Conservation (phyloP, 257 asterid genomes). For the Solanum bulbocastanum region DNA sequence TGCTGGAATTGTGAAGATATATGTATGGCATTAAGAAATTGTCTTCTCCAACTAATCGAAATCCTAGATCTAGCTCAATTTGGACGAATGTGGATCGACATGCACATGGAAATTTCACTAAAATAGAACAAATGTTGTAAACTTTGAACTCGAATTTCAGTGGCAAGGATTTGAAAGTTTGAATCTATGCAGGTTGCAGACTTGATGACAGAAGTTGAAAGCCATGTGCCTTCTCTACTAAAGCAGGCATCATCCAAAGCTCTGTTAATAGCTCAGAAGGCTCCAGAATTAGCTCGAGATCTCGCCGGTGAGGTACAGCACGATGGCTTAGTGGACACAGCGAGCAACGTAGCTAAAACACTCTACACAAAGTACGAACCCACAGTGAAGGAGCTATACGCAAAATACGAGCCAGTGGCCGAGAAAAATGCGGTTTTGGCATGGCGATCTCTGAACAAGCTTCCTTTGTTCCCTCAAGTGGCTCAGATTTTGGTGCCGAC, state of each 20-base stretch:
- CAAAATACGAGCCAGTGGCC: slow-evolving; percentile 50
- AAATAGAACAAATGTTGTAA: background rate
- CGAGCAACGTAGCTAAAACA: slow-evolving; percentile 18
- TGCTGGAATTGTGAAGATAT: background rate
- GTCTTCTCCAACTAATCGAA: background rate
- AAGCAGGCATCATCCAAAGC: slow-evolving; percentile 29
- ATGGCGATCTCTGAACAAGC: slow-evolving; percentile 54
- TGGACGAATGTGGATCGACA: background rate
- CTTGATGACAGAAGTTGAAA: slow-evolving; percentile 34
- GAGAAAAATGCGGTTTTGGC: slow-evolving; percentile 48
- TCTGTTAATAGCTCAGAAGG: slow-evolving; percentile 34
- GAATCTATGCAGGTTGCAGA: slow-evolving; percentile 35
- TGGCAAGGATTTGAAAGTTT: background rate
- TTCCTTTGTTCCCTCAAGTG: slow-evolving; percentile 54
- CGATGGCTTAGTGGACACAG: slow-evolving; percentile 37
- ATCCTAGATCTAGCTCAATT: background rate
- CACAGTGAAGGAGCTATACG: slow-evolving; percentile 28
- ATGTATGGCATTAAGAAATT: background rate
- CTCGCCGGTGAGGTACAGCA: slow-evolving; percentile 46
- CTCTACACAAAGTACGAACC: slow-evolving; percentile 40
- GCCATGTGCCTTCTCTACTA: slow-evolving; percentile 36
- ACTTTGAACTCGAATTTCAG: background rate
- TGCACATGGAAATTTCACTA: background rate
- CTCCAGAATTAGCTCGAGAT: slow-evolving; percentile 38
- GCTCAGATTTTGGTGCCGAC: slow-evolving; percentile 68